Evolutionary conservation across 179 eudicot genomes (phyloP), one percentile per base, ranked within the genome.

Genomic region (Spinacia oleracea): DNA sequence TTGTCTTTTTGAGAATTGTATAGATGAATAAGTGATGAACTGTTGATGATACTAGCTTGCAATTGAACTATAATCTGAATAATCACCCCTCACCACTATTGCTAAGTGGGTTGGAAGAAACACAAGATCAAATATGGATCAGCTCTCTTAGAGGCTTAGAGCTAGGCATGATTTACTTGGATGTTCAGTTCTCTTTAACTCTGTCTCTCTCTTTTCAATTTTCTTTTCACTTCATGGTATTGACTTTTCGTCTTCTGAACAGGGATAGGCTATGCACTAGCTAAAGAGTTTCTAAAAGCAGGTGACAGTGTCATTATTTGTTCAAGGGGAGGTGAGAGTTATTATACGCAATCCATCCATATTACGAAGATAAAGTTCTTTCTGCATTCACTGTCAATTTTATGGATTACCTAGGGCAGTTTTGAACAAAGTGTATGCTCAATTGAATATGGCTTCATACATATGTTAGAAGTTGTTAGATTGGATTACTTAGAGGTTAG

Each of bases 221-320:
- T 48, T 53, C 27, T 45, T 35, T 46, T 64, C 43, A 29, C 32
- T 43, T 38, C 4, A 21, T 50, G 3, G 46, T 25, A 9, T 74
- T 75, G 34, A 21, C 10, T 0, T 29, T 50, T 55, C 16, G 23
- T 77, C 34, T 79, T 75, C 62, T 70, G 34, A 81, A 80, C 93
- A 95, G 98, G 98, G 62, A 89, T 95, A 66, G 98, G 98, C 34
- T 93, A 90, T 88, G 98, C 98, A 59, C 88, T 95, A 55, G 97
- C 98, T 51, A 93, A 85, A 77, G 92, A 95, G 80, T 95, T 95
- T 79, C 81, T 95, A 38, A 88, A 88, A 83, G 89, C 92, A 8
- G 97, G 98, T 34, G 98, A 95, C 80, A 93, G 90, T 84, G 90
- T 95, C 75, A 79, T 95, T 66, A 80, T 95, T 77, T 95, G 97